These are phyloP conservation scores for Pulveroboletus sp. DNA, from an alignment of 768 basidiomycete species.

Conservation along the genomic window DNA sequence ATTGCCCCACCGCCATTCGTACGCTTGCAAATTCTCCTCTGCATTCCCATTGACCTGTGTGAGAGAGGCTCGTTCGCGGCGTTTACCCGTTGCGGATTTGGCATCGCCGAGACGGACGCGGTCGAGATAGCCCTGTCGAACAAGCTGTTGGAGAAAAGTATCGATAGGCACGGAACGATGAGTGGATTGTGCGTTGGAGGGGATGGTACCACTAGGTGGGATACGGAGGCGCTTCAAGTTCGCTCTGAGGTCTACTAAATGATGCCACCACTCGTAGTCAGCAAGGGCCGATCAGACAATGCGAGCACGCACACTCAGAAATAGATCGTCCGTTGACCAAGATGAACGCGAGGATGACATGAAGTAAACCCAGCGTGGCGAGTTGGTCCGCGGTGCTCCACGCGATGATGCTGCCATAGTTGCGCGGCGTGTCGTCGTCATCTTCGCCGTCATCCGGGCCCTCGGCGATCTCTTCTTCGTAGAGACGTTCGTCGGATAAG, in stretches of 20 bases:
- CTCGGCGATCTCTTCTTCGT: conserved; percentile 48
- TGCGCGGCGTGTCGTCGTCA: conserved; percentile 46
- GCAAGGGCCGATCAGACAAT: background rate
- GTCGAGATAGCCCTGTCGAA: conserved; percentile 77
- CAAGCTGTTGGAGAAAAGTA: conserved; percentile 55
- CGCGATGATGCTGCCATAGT: conserved; percentile 66
- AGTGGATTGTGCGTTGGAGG: conserved; percentile 47
- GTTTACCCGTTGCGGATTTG: conserved; percentile 44
- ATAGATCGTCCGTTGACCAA: conserved; percentile 76
- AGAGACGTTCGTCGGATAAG: conserved; percentile 39
- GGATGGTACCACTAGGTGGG: conserved; percentile 42
- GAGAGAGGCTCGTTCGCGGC: conserved; percentile 50
- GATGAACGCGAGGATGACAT: conserved; percentile 78
- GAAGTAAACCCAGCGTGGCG: conserved; percentile 66
- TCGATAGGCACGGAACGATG: conserved; percentile 56
- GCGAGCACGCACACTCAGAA: conserved; percentile 52
- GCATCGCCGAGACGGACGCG: conserved; percentile 50
- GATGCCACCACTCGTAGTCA: background rate
- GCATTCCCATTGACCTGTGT: conserved; percentile 27
- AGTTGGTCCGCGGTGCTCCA: conserved; percentile 70
- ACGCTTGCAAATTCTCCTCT: conserved; percentile 25
- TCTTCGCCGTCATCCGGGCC: conserved; percentile 44
- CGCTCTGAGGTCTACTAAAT: conserved; percentile 64
- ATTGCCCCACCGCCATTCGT: conserved; percentile 85
- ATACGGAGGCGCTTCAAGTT: conserved; percentile 70